These are phyloP conservation scores for Tubosaeta sp. DNA, from an alignment of 768 basidiomycete species.

Conservation along the genomic window DNA sequence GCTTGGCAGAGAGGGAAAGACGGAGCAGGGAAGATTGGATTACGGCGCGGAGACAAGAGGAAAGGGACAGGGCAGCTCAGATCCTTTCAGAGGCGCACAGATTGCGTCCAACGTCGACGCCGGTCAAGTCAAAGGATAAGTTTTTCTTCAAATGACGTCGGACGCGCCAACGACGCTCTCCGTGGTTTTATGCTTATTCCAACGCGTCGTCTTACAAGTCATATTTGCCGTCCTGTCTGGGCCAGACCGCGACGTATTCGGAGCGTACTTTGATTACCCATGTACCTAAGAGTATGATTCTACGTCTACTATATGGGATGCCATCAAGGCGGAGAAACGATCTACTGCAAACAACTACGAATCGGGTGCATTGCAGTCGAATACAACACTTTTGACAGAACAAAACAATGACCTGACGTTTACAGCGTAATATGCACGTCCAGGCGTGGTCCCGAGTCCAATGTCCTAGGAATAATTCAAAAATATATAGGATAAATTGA, in stretches of 20 bases:
- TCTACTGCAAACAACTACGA: constrained; percentile 6
- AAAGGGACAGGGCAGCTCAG: constrained; percentile 37
- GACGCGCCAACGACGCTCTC: no score
- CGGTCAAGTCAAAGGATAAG: constrained; percentile 31
- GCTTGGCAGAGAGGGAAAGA: constrained; percentile 49
- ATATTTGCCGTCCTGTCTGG: background rate
- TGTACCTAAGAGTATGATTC: no score
- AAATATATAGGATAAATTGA: constrained; percentile 17
- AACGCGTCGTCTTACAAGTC: background rate
- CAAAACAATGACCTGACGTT: background rate
- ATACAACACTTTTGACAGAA: background rate
- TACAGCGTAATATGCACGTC: constrained; percentile 3
- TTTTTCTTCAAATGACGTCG: constrained; percentile 40
- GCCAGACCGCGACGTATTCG: background rate
- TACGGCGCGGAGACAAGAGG: constrained; percentile 37
- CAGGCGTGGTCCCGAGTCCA: constrained; percentile 12
- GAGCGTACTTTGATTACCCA: background rate
- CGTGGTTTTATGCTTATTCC: background rate
- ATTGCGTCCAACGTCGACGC: constrained; percentile 14
- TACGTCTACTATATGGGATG: background rate
- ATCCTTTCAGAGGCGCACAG: constrained; percentile 22
- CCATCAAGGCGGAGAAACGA: background rate
- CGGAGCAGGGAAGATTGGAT: constrained; percentile 38
- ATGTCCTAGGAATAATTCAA: constrained; percentile 13
- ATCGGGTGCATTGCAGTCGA: constrained; percentile 9